Evolutionary conservation across 176 grass and related monocot genomes (phyloP).

Genomic region (Cenchrus fungigraminus): DNA sequence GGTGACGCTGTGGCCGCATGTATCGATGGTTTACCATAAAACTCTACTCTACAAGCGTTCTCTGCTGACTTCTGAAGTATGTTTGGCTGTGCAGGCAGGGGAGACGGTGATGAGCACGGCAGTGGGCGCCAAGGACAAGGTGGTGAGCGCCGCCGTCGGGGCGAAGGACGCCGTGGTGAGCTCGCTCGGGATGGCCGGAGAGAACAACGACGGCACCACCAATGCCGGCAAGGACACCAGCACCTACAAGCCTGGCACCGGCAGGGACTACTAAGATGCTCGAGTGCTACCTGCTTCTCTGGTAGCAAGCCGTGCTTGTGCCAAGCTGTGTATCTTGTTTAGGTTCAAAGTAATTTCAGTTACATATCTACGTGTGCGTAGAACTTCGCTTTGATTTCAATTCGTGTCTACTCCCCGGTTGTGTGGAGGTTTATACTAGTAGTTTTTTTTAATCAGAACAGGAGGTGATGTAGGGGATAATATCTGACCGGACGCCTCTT

Average conservation of each 20-base stretch:
- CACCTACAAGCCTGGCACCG: slow-evolving; percentile 42
- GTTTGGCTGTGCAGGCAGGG: slow-evolving; percentile 43
- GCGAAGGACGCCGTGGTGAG: slow-evolving; percentile 65
- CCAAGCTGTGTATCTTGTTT: background rate
- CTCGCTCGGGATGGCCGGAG: slow-evolving; percentile 66
- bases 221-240: slow-evolving; percentile 39
- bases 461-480: background rate
- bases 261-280: slow-evolving; percentile 26
- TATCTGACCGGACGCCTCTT: background rate
- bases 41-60: background rate
- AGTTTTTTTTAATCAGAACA: background rate
- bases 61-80: background rate
- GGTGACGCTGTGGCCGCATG: background rate
- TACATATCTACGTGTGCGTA: background rate
- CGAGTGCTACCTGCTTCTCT: background rate
- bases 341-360: slow-evolving; percentile 13
- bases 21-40: background rate
- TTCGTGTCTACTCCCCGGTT: background rate
- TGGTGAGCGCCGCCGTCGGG: slow-evolving; percentile 36
- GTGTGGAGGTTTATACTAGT: background rate
- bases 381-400: slow-evolving; percentile 14
- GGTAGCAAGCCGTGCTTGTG: background rate
- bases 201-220: slow-evolving; percentile 33
- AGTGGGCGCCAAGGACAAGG: slow-evolving; percentile 24
- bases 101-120: slow-evolving; percentile 36